Evolutionary conservation across 148 eudicot species (phyloP).

Genomic region (Bassia scoparia): DNA sequence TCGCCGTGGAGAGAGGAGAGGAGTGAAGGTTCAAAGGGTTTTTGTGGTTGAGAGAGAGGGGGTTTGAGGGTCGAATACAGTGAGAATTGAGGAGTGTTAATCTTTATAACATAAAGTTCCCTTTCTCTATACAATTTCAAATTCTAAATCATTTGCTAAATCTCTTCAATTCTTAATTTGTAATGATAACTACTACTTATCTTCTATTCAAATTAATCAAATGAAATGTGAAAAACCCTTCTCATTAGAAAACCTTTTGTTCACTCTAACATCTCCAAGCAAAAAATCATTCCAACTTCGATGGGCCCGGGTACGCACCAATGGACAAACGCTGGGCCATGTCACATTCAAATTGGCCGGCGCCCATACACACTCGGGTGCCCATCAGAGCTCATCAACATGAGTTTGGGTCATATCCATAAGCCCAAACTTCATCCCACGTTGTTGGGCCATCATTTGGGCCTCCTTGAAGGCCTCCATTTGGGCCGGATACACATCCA

Average conservation of each 20-base stretch:
- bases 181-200: background rate
- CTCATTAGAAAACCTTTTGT: constrained; percentile 1
- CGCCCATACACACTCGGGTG: constrained; percentile 63
- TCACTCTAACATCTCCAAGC: constrained; percentile 51
- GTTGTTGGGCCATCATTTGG: constrained; percentile 32
- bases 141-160: background rate
- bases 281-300: constrained; percentile 62
- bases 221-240: background rate
- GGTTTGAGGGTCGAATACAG: too few species aligned
- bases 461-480: constrained; percentile 51
- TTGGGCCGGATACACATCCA: constrained; percentile 46
- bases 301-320: constrained; percentile 83
- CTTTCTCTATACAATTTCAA: constrained; percentile 6
- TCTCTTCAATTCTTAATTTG: too few species aligned
- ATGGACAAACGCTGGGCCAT: constrained; percentile 60
- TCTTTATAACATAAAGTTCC: too few species aligned
- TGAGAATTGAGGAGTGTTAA: too few species aligned
- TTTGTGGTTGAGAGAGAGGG: too few species aligned
- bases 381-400: constrained; percentile 65
- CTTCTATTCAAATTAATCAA: background rate
- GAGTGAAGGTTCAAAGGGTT: too few species aligned
- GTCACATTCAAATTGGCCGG: constrained; percentile 41
- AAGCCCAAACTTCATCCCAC: constrained; percentile 36
- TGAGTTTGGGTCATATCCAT: constrained; percentile 49
- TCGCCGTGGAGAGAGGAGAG: too few species aligned